A percentile compares a stretch with the other conserved stretches of the same genome.
Conservation (phyloP, 2,329 filamentous ascomycete species). For the Xylariaceae sp. region DNA sequence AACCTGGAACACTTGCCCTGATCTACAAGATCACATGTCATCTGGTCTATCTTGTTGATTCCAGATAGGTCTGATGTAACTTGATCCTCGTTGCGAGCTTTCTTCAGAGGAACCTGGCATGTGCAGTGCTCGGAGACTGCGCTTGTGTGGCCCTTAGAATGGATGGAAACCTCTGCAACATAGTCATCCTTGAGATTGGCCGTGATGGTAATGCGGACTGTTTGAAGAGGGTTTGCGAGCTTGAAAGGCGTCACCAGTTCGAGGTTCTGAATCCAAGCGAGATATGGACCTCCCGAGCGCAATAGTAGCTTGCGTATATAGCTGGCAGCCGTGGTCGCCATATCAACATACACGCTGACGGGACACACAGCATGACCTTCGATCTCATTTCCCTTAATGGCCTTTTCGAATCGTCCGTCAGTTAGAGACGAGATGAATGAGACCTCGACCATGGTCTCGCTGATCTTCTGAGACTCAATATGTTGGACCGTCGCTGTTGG, state of each 20-base stretch:
- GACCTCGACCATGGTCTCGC: conserved; percentile 7
- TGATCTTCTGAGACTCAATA: conserved; percentile 1
- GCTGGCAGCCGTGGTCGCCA: conserved; percentile 14
- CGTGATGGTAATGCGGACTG: conserved; percentile 4
- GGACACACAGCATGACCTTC: conserved; percentile 13
- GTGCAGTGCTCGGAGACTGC: conserved; percentile 7
- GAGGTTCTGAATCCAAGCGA: conserved; percentile 2
- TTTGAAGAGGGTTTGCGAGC: conserved; percentile 6
- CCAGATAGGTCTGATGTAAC: neutral
- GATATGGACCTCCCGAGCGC: neutral
- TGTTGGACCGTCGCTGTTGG: conserved; percentile 13
- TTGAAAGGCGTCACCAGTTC: conserved; percentile 10
- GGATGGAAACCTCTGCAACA: conserved; percentile 7
- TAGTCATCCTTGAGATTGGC: conserved; percentile 5
- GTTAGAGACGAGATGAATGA: conserved; percentile 10
- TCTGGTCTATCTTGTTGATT: neutral
- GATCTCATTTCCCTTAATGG: conserved; percentile 13
- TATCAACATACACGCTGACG: conserved; percentile 15
- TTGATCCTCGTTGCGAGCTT: neutral
- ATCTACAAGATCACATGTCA: neutral
- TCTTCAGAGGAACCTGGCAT: conserved; percentile 6
- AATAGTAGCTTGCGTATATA: conserved; percentile 5
- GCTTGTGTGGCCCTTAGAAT: conserved; percentile 2
- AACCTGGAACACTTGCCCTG: conserved; percentile 2
- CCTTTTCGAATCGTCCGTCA: conserved; percentile 5